Evolutionary conservation across 768 basidiomycete genomes (phyloP).

Genomic region (Leccinum olivaceopallidum): DNA sequence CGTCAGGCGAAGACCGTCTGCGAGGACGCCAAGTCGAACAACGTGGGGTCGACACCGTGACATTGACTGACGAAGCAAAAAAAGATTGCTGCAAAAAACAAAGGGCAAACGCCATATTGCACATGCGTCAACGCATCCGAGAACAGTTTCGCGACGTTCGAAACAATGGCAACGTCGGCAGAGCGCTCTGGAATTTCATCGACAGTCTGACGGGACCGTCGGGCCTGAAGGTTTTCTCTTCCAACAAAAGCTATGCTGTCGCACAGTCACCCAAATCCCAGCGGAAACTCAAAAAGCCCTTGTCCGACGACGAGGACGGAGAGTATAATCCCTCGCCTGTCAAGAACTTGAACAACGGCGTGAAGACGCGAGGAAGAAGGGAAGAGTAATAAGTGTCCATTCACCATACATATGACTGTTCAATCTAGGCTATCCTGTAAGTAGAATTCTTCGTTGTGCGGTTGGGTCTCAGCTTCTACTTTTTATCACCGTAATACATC

Average conservation of each 20-base stretch:
- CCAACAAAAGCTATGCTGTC: constrained; percentile 13
- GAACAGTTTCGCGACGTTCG: constrained; percentile 62
- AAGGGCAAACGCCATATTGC: constrained; percentile 52
- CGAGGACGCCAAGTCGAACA: no score
- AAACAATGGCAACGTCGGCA: constrained; percentile 55
- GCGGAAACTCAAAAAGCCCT: constrained; percentile 33
- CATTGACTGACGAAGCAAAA: no score
- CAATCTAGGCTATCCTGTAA: background rate
- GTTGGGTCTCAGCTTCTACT: background rate
- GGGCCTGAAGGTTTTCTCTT: constrained; percentile 32
- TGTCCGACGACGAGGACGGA: constrained; percentile 44
- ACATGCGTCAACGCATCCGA: constrained; percentile 54
- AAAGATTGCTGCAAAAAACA: no score
- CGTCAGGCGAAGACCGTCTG: no score
- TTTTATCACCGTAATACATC: background rate
- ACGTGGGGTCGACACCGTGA: no score
- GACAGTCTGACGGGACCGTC: constrained; percentile 39
- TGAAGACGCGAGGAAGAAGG: constrained; percentile 43
- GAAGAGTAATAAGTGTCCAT: constrained; percentile 4
- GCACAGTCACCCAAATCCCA: constrained; percentile 17
- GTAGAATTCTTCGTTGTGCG: background rate
- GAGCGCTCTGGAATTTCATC: constrained; percentile 59
- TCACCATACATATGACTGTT: background rate
- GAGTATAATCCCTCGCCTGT: constrained; percentile 48
- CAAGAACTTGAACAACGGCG: constrained; percentile 36